Evolutionary conservation across 192 early-diverging fungal genomes (phyloP).

Genomic region (Spizellomyces punctatus): DNA sequence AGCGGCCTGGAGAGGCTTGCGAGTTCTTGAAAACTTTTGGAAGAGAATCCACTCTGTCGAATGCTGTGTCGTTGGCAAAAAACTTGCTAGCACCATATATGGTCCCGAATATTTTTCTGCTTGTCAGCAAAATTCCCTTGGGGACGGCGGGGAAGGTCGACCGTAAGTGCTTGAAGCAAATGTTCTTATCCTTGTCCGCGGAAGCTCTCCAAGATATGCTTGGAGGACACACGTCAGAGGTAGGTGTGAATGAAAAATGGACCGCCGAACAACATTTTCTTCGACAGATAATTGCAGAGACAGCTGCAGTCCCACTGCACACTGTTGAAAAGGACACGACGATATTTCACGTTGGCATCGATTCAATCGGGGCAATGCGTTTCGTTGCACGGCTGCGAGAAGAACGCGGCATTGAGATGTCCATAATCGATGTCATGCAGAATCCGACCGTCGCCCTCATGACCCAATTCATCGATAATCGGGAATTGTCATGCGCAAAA

Average conservation of each 20-base stretch:
- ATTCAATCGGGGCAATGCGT: slow-evolving; percentile 10
- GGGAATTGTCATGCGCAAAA: background rate
- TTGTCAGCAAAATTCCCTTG: background rate
- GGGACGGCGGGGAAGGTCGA: slow-evolving; percentile 4
- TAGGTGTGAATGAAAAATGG: background rate
- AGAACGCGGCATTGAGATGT: background rate
- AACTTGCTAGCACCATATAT: background rate
- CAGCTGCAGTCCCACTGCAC: background rate
- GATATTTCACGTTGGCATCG: slow-evolving; percentile 16
- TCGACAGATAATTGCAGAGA: background rate
- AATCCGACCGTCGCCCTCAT: slow-evolving; percentile 10
- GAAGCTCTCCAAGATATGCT: background rate
- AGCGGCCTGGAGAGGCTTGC: background rate
- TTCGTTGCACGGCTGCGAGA: background rate
- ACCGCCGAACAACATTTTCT: background rate
- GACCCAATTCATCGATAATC: background rate
- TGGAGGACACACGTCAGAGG: background rate
- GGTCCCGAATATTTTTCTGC: background rate
- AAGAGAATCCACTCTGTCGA: background rate
- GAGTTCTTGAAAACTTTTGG: background rate
- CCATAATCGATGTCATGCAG: slow-evolving; percentile 10
- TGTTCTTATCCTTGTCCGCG: background rate
- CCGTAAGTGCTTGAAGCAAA: background rate
- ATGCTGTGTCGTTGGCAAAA: background rate
- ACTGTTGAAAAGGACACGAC: slow-evolving; percentile 1